These are phyloP conservation scores for Fusarium praegraminearum DNA, from an alignment of 2,329 filamentous ascomycete species.

Conservation along the genomic window DNA sequence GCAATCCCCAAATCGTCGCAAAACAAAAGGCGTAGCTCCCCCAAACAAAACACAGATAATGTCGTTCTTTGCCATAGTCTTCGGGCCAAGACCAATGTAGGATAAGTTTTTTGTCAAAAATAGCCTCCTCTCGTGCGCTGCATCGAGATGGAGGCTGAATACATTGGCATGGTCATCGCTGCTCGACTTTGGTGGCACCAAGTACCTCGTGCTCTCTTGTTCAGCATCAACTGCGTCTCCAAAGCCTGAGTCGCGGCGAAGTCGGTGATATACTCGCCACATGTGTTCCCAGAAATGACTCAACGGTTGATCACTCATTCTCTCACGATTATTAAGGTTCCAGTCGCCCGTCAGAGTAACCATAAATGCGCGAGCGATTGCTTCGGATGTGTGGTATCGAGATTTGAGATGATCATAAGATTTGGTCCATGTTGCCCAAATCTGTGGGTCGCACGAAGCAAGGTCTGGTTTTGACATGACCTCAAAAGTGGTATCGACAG, in stretches of 20 bases:
- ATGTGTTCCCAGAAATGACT: background rate
- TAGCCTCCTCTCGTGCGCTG: background rate
- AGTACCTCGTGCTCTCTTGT: rapidly evolving
- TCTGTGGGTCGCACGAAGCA: background rate
- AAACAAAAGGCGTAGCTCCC: background rate
- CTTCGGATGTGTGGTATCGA: rapidly evolving
- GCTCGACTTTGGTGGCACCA: rapidly evolving
- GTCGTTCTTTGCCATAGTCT: rapidly evolving
- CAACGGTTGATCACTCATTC: background rate
- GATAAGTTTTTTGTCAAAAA: background rate
- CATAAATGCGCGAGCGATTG: background rate
- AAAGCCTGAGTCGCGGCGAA: background rate
- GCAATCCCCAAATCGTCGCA: rapidly evolving
- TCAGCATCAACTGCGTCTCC: rapidly evolving
- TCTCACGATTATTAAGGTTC: background rate
- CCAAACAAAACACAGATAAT: background rate
- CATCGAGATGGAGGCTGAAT: background rate
- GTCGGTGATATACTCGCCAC: background rate
- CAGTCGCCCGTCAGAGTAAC: background rate
- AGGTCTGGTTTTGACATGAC: background rate
- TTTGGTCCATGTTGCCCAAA: background rate
- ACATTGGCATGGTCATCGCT: background rate
- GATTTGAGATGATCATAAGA: background rate
- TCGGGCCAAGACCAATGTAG: background rate
- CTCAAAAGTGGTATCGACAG: rapidly evolving